Evolutionary conservation across 441 rosid genomes (phyloP), one percentile per base, ranked within the genome.

Genomic region (Croton laevigatus): DNA sequence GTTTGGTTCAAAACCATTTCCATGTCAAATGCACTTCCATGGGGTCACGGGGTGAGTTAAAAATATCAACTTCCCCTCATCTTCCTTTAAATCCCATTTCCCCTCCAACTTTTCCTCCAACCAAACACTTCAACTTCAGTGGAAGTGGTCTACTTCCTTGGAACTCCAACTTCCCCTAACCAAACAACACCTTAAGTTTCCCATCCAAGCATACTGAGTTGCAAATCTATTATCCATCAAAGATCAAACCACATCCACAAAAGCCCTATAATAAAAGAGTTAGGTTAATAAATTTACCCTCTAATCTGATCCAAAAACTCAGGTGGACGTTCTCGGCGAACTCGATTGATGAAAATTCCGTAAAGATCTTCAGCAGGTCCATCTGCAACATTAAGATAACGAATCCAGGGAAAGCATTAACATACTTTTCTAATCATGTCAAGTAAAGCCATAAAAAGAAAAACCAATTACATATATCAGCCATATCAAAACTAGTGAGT

Each of bases 291-390:
- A 59, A 77, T 87, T 84, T 74, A 94, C 98, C 97, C 97, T 83
- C 89, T 85, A 72, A 91, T 61, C 45, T 82, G 89, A 11, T 88
- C 97, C 80, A 89, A 73, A 49, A 78, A 79, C 76, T 94, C 98
- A 0, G 91, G 91, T 4, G 92, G 87, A 7, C 95, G 87, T 46
- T 94, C 97, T 62, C 87, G 72, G 65, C 95, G 95, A 75, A 94
- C 86, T 59, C 87, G 75, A 69, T 89, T 89, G 81, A 94, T 86
- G 76, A 91, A 91, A 76, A 94, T 85, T 57, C 98, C 98, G 78
- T 88, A 94, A 69, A 94, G 91, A 85, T 94, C 98, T 76, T 94
- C 96, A 27, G 97, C 93, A 79, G 96, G 97, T 38, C 97, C 97
- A 79, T 91, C 97, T 94, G 49, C 75, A 62, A 71, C 45, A 67